Base-by-base conservation (phyloP, 371 early-diverging fungal species). In the Choanephora cucurbitarum region DNA sequence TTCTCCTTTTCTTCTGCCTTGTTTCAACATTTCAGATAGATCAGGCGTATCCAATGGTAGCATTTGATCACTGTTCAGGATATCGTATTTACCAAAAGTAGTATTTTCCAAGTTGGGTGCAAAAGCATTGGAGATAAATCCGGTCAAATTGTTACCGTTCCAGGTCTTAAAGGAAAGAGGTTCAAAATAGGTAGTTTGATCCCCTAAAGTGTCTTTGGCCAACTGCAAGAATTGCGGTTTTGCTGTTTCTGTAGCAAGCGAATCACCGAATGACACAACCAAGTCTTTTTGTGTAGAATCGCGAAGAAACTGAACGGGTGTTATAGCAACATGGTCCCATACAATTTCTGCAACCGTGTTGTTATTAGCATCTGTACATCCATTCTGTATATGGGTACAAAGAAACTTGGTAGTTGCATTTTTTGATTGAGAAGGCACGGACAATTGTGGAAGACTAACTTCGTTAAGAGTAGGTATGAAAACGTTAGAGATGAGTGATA, bases 401-500 rank as follows among this genome's bases (percentile, higher is more conserved):
- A 59, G 22, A 33, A 59, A 59, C 14, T 47, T 59, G 13, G 10
- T 41, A 0, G 53, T 47, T 5, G 53, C 31, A 15, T 17, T 6
- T 5, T 9, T 19, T 13, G 59, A 52, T 3, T 11, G 6, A 13
- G 23, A 28, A 0, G 45, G 23, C 22, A 22, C 14, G 8, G 53
- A 47, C 19, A 59, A 17, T 8, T 39, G 32, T 2, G 59, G 59
- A 17, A 59, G 23, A 14, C 47, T 59, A 5, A 52, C 52, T 14
- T 59, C 59, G 17, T 52, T 59, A 3, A 59, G 18, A 17, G 59
- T 59, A 0, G 59, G 59, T 4, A 59, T 47, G 21, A 59, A 52
- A 6, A 59, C 37, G 31, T 52, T 59, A 13, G 32, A 45, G 9
- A 59, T 17, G 1, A 47, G 47, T 1, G 59, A 46, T 4, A 59